phyloP scores from a whole-genome alignment of 768 basidiomycete species.

The Glaciozyma antarctica region DNA sequence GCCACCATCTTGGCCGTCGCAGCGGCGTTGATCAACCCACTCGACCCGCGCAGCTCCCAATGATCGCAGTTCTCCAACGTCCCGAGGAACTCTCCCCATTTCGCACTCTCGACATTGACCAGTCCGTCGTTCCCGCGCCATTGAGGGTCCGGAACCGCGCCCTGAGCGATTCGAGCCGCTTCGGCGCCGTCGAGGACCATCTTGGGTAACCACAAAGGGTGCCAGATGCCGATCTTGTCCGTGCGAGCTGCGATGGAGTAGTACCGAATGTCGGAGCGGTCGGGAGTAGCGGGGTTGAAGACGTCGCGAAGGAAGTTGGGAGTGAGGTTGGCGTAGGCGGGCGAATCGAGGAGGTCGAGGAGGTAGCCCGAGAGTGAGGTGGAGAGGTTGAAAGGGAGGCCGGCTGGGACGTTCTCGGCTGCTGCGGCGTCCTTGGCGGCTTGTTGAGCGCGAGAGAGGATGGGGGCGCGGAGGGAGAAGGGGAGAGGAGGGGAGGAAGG shows the following conservation, averaged over 20 bases:
- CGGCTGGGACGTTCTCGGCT: slow-evolving; percentile 28
- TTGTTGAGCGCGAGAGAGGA: slow-evolving; percentile 38
- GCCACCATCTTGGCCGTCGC: slow-evolving; percentile 23
- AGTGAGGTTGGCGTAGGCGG: slow-evolving; percentile 89
- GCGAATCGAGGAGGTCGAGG: slow-evolving; percentile 82
- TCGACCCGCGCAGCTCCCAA: slow-evolving; percentile 86
- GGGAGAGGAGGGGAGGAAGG: slow-evolving; percentile 25
- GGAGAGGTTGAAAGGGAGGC: slow-evolving; percentile 53
- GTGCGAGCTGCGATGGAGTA: slow-evolving; percentile 74
- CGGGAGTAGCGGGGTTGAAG: slow-evolving; percentile 74
- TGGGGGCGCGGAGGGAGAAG: slow-evolving; percentile 44
- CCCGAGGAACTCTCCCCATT: slow-evolving; percentile 93
- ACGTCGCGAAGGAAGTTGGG: slow-evolving; percentile 62
- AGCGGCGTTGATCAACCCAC: slow-evolving; percentile 46
- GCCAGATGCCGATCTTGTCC: slow-evolving; percentile 51
- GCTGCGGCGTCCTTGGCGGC: slow-evolving; percentile 8
- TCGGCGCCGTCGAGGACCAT: slow-evolving; percentile 82
- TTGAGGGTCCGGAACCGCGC: slow-evolving; percentile 32
- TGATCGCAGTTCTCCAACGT: slow-evolving; percentile 84
- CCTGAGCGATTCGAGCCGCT: slow-evolving; percentile 46
- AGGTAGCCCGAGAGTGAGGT: slow-evolving; percentile 79
- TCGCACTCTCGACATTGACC: slow-evolving; percentile 70
- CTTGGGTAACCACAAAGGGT: slow-evolving; percentile 95
- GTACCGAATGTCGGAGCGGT: slow-evolving; percentile 75
- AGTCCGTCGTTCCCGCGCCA: slow-evolving; percentile 81